Percentiles rank a stretch among this genome's conserved stretches.
phyloP scores from a whole-genome alignment of 208 protist genomes.

The Leishmania martiniquensis region DNA sequence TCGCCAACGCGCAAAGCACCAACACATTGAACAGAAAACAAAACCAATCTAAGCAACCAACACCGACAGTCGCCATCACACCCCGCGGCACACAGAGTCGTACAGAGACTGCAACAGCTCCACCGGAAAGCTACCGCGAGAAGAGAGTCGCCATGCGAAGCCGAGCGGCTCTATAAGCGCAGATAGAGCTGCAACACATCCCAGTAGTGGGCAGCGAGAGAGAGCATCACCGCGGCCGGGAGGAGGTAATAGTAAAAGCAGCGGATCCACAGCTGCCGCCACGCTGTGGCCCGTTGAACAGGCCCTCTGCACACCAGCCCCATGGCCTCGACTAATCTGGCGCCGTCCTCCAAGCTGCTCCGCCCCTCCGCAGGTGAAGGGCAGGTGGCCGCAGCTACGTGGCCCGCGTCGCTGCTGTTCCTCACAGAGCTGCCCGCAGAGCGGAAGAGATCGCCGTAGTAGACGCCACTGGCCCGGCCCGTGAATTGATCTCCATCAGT shows the following conservation, averaged over 20 bases:
- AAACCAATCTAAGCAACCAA: neutral
- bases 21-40: neutral
- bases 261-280: slow-evolving; percentile 20
- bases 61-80: neutral
- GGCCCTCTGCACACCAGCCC: slow-evolving; percentile 6
- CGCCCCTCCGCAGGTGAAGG: neutral
- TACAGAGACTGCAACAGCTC: neutral
- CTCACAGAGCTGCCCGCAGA: slow-evolving; percentile 9
- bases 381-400: neutral
- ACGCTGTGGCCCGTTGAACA: neutral
- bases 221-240: neutral
- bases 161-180: neutral
- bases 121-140: neutral
- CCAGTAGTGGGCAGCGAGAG: neutral
- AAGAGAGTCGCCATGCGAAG: neutral
- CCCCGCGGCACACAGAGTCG: neutral
- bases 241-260: slow-evolving; percentile 22
- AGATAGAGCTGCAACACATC: neutral
- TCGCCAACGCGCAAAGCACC: neutral
- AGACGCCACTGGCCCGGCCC: slow-evolving; percentile 54
- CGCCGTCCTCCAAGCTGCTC: neutral
- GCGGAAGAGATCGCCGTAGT: slow-evolving; percentile 49
- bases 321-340: neutral
- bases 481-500: slow-evolving; percentile 37
- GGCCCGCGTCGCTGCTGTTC: neutral